Evolutionary conservation across 768 basidiomycete genomes (phyloP), one percentile per base, ranked within the genome.

Genomic region (Mycena vulgaris): DNA sequence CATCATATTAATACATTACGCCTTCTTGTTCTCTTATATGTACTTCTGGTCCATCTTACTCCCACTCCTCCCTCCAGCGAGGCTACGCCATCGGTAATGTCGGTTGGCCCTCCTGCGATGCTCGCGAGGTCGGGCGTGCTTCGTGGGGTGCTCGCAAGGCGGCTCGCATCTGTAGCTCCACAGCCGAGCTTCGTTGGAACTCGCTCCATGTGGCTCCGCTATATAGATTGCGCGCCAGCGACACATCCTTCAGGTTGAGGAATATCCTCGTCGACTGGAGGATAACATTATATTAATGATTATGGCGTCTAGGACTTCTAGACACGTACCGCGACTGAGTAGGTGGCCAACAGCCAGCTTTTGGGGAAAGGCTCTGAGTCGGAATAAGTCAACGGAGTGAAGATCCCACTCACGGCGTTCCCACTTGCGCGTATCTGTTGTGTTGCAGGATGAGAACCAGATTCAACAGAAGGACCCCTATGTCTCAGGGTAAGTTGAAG

Each of bases 341-440:
- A 68, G 23, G 66, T 68, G 14, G 58, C 66, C 17, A 68, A 14
- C 2, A 68, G 39, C 66, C 66, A 68, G 5, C 66, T 68, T 42
- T 16, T 10, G n/a, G n/a, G n/a, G n/a, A n/a, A n/a, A n/a, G n/a
- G n/a, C n/a, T n/a, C n/a, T n/a, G n/a, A n/a, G n/a, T n/a, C n/a
- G n/a, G n/a, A n/a, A n/a, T n/a, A n/a, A n/a, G n/a, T n/a, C n/a
- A n/a, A n/a, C n/a, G n/a, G n/a, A n/a, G 10, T 33, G 11, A 39
- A 37, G 25, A 16, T 9, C 11, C 5, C 5, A 61, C 66, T 33
- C 31, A 68, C 66, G 66, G 28, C 6, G 66, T 68, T 5, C 66
- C 66, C 17, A 61, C 9, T 14, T 68, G 66, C 14, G 66, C 66
- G 19, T 60, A 68, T 5, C 49, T 58, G 40, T 61, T 42, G 14